Evolutionary conservation across 768 basidiomycete species (phyloP).

Genomic region (Trametopsis cervina): DNA sequence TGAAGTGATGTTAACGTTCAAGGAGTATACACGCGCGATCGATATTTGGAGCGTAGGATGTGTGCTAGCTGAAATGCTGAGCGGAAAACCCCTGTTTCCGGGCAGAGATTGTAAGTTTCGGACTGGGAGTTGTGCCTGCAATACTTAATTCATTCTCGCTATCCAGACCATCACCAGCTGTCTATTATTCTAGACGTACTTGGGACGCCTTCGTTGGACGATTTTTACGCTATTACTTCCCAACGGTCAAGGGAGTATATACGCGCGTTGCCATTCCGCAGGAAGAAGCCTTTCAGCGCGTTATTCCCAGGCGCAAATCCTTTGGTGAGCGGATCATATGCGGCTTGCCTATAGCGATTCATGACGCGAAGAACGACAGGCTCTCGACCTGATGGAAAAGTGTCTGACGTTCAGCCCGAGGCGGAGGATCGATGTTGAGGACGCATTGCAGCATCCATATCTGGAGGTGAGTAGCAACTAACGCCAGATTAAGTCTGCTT

Average conservation of each 20-base stretch:
- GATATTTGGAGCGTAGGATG: conserved; percentile 88
- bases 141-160: not conserved
- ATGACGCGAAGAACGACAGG: conserved; percentile 28
- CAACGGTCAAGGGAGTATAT: conserved; percentile 79
- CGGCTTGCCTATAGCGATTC: not conserved
- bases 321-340: conserved; percentile 30
- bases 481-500: not conserved
- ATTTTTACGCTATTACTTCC: conserved; percentile 90
- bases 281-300: conserved; percentile 60
- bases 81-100: conserved; percentile 89
- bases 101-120: conserved; percentile 82
- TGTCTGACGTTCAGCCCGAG: conserved; percentile 83
- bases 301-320: conserved; percentile 75
- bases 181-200: conserved; percentile 92
- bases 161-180: conserved; percentile 80
- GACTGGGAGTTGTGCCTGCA: conserved; percentile 9
- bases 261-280: conserved; percentile 81
- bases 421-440: conserved; percentile 80
- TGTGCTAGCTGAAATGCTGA: conserved; percentile 86
- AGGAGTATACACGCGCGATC: conserved; percentile 86
- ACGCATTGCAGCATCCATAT: conserved; percentile 87
- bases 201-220: conserved; percentile 85
- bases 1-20: conserved; percentile 97
- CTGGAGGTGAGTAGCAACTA: conserved; percentile 46
- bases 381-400: conserved; percentile 72